phyloP scores from a whole-genome alignment of 352 stramenopile species.

The Pythium phragmitis region DNA sequence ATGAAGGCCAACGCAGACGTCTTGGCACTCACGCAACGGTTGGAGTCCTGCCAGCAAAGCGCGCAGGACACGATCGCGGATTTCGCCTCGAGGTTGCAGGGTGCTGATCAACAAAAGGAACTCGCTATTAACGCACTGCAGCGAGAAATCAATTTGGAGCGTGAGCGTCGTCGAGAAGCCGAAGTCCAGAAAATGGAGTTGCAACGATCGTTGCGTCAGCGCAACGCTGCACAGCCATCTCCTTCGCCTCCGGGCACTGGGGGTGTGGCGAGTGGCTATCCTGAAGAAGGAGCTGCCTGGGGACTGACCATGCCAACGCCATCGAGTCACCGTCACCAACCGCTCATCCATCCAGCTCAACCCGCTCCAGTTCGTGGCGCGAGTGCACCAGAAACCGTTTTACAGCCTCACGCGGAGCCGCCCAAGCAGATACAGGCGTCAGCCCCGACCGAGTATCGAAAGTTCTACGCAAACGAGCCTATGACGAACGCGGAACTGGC shows the following conservation, averaged over 20 bases:
- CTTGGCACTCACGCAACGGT: constrained; percentile 41
- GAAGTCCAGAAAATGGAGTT: constrained; percentile 67
- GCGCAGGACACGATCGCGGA: constrained; percentile 70
- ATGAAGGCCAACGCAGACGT: constrained; percentile 42
- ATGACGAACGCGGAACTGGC: constrained; percentile 65
- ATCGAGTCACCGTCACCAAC: constrained; percentile 4
- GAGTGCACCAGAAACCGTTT: constrained; percentile 5
- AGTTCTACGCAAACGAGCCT: constrained; percentile 71
- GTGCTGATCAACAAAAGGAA: constrained; percentile 57
- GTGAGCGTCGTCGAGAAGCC: constrained; percentile 50
- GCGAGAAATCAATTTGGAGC: constrained; percentile 57
- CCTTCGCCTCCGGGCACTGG: background rate
- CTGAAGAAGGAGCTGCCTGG: constrained; percentile 1
- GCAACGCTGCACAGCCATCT: background rate
- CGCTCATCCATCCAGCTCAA: constrained; percentile 4
- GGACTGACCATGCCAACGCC: constrained; percentile 1
- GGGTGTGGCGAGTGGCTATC: background rate
- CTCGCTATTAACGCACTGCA: constrained; percentile 35
- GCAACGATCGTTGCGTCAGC: constrained; percentile 43
- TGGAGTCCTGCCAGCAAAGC: constrained; percentile 51
- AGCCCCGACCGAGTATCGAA: constrained; percentile 34
- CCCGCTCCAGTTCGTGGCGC: background rate
- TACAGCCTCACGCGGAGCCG: background rate
- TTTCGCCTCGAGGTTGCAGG: constrained; percentile 43
- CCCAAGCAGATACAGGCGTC: background rate